A percentile compares a stretch with the other conserved stretches of the same genome.
phyloP scores from a whole-genome alignment of 129 eudicot species.

The Logfia minima region DNA sequence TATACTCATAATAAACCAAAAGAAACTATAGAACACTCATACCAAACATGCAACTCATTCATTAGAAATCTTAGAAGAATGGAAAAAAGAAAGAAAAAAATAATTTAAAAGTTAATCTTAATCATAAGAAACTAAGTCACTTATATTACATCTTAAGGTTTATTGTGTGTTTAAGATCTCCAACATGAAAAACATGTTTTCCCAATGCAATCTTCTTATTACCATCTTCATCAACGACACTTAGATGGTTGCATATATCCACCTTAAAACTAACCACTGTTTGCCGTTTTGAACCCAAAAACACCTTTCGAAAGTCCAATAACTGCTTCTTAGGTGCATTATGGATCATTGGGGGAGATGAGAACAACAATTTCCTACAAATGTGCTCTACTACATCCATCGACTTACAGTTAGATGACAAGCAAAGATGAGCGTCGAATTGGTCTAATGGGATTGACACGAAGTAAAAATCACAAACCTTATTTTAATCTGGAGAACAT shows the following conservation, averaged over 20 bases:
- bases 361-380: conserved; percentile 65
- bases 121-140: too few relatives aligned
- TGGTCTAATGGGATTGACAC: conserved; percentile 50
- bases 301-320: conserved; percentile 69
- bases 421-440: conserved; percentile 53
- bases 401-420: conserved; percentile 60
- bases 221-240: conserved; percentile 86
- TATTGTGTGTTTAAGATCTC: conserved; percentile 65
- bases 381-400: conserved; percentile 45
- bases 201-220: conserved; percentile 67
- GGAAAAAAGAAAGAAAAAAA: neutral
- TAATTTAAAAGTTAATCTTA: neutral
- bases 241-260: conserved; percentile 81
- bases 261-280: conserved; percentile 57
- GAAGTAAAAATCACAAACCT: neutral
- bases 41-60: too few relatives aligned
- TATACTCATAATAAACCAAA: too few relatives aligned
- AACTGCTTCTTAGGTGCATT: conserved; percentile 77
- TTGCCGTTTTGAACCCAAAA: conserved; percentile 51
- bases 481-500: too few relatives aligned
- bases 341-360: conserved; percentile 66
- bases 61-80: too few relatives aligned
- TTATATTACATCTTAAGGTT: conserved; percentile 7
- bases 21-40: too few relatives aligned
- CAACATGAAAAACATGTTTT: conserved; percentile 69